phyloP scores from a whole-genome alignment of 2,329 filamentous ascomycete species.

The Paraphaeosphaeria sporulosa region DNA sequence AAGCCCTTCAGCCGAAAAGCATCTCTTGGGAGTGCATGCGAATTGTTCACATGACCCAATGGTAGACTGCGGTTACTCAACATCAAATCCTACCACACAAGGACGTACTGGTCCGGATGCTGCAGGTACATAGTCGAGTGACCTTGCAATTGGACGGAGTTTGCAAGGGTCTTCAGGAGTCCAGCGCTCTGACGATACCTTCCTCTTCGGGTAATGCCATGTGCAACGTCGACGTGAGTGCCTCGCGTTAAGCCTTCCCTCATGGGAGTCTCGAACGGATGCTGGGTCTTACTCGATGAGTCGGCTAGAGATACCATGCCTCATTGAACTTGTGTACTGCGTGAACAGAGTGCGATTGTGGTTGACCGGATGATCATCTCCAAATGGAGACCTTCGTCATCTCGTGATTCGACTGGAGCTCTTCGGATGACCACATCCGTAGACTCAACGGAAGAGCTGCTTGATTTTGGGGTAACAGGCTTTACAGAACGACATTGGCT shows the following conservation, averaged over 20 bases:
- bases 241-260: neutral
- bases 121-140: conserved; percentile 13
- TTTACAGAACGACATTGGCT: neutral
- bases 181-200: conserved; percentile 19
- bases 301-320: conserved; percentile 2
- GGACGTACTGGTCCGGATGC: conserved; percentile 9
- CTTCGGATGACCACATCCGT: neutral
- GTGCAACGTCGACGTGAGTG: conserved; percentile 18
- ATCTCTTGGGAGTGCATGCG: neutral
- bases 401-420: neutral
- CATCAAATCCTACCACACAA: conserved; percentile 7
- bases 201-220: conserved; percentile 21
- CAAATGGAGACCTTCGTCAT: neutral
- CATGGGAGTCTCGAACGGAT: neutral
- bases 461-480: neutral
- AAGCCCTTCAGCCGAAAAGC: neutral
- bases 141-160: conserved; percentile 5
- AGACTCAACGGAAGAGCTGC: neutral
- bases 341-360: neutral
- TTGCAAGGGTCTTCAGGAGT: conserved; percentile 8
- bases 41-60: conserved; percentile 4
- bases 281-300: neutral
- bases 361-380: neutral
- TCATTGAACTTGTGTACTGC: neutral
- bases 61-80: neutral